phyloP scores from a whole-genome alignment of 768 basidiomycete species.

The Psilocybe sp. region DNA sequence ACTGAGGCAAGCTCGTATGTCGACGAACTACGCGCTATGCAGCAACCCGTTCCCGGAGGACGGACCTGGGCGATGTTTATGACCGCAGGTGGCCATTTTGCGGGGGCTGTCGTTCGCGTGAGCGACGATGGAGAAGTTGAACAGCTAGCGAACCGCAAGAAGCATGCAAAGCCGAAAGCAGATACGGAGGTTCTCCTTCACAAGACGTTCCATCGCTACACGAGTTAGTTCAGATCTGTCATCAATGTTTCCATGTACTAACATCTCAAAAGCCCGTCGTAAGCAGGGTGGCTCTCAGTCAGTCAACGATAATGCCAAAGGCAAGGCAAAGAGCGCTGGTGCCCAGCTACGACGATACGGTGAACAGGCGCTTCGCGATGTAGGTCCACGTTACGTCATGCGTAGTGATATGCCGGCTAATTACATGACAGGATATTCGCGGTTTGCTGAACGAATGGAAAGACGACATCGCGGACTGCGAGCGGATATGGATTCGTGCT shows the following conservation, averaged over 20 bases:
- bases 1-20: constrained; percentile 49
- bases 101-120: constrained; percentile 83
- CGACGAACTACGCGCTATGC: constrained; percentile 62
- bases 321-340: constrained; percentile 90
- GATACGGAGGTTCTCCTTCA: constrained; percentile 82
- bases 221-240: constrained; percentile 58
- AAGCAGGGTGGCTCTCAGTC: constrained; percentile 98
- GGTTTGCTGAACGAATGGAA: constrained; percentile 80
- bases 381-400: constrained; percentile 29
- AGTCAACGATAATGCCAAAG: constrained; percentile 89
- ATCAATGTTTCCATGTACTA: constrained; percentile 1
- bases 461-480: constrained; percentile 82
- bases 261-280: constrained; percentile 67
- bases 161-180: constrained; percentile 62
- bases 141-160: constrained; percentile 44
- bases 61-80: constrained; percentile 93
- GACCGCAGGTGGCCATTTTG: constrained; percentile 98
- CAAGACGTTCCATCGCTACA: constrained; percentile 98
- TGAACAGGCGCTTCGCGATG: constrained; percentile 88
- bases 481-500: constrained; percentile 90
- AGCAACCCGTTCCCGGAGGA: constrained; percentile 47
- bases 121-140: constrained; percentile 45
- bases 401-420: neutral
- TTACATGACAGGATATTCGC: constrained; percentile 74
- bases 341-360: constrained; percentile 93